Evolutionary conservation across 345 rosid genomes (phyloP), one percentile per base, ranked within the genome.

Genomic region (Melaleuca alternifolia): DNA sequence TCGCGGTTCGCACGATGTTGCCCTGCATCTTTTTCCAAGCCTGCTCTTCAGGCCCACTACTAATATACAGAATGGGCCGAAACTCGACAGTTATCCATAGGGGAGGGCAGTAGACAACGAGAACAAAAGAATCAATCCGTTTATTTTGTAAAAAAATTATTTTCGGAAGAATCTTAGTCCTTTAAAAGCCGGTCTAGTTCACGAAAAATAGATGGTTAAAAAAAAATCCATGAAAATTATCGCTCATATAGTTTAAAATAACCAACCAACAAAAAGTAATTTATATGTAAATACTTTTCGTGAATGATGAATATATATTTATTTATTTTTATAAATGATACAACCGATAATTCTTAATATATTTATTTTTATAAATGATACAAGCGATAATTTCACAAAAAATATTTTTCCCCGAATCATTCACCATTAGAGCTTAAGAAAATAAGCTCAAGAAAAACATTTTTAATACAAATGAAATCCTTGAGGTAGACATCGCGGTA

Each of bases 161-260:
- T 71, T 5, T 71, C 24, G 24, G 10, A 71, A 71, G 10, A 71
- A 71, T 48, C 10, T 11, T 71, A 20, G 26, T 6, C 79, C 48
- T 37, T 2, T 37, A 71, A 71, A 10, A 6, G 41, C 23, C 18
- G 62, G 48, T 18, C 5, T 18, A 13, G 13, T 37, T 18, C 48
- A 2, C 4, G 7, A 6, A 2, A 11, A 54, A 5, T 1, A 1
- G 37, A 37, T 20, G 0, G 18, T 71, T 37, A 3, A 10, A 18
- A 20, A 61, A 18, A 4, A 4, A 8, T 33, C 33, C 0, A 5
- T 0, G 37, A 1, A 65, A 30, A 65, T 2, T 1, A 30, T 33
- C 10, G 2, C 26, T 26, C 1, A 0, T 10, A 16, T 33, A 12
- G 0, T 3, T 2, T 33, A 71, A 33, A 65, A 71, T 37, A 71